Percentiles rank a stretch among this genome's conserved stretches.
These are phyloP conservation scores for Heterobasidion parviporum DNA, from an alignment of 1,284 basidiomycete species.

Conservation along the genomic window DNA sequence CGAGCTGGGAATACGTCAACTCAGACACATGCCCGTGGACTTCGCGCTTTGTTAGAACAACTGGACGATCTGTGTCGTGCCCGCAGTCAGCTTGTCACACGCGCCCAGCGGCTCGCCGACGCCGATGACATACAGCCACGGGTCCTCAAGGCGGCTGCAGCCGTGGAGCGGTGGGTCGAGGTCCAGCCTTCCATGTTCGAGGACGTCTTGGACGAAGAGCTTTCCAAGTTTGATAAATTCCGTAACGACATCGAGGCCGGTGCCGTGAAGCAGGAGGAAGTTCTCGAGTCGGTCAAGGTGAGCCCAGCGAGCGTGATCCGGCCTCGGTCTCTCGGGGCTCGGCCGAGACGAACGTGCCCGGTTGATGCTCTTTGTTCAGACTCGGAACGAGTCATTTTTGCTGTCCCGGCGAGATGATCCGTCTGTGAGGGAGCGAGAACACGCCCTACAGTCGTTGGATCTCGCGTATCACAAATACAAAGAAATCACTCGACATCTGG, in stretches of 20 bases:
- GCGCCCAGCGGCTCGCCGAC: conserved; percentile 57
- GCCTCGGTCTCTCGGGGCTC: neutral
- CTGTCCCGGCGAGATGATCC: conserved; percentile 76
- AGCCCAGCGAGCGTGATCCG: conserved; percentile 10
- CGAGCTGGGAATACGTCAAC: conserved; percentile 30
- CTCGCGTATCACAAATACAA: conserved; percentile 84
- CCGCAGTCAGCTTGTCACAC: conserved; percentile 55
- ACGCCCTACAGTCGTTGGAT: conserved; percentile 82
- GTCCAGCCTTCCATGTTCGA: conserved; percentile 83
- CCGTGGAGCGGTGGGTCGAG: conserved; percentile 59
- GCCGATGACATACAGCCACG: conserved; percentile 73
- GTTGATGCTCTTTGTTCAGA: conserved; percentile 29
- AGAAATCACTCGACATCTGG: conserved; percentile 79
- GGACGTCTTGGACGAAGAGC: conserved; percentile 68
- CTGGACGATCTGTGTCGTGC: conserved; percentile 67
- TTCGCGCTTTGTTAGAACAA: conserved; percentile 75
- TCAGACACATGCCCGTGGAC: conserved; percentile 56
- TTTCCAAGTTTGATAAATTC: conserved; percentile 79
- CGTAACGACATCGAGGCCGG: conserved; percentile 56
- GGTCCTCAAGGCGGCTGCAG: conserved; percentile 61
- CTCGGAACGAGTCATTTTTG: conserved; percentile 70
- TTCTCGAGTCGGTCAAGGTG: conserved; percentile 68
- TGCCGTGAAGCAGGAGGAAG: conserved; percentile 50
- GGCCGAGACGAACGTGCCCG: neutral
- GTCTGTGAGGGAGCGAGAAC: conserved; percentile 75